These are phyloP conservation scores for Phyllosticta citrichinensis DNA, from an alignment of 2,329 filamentous ascomycete species.

Conservation along the genomic window DNA sequence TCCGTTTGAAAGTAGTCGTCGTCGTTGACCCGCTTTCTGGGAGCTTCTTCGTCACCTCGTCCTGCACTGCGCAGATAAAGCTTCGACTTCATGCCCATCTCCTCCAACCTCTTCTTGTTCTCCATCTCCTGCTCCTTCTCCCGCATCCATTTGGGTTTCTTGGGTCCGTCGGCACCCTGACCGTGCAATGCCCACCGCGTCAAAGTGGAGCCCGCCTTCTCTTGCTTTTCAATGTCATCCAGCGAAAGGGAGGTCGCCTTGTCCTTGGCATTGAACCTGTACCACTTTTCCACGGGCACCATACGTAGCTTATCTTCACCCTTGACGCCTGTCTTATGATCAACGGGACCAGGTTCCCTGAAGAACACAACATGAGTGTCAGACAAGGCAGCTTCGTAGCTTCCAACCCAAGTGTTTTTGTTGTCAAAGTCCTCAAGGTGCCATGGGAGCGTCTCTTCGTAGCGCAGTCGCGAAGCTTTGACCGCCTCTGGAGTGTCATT, in stretches of 20 bases:
- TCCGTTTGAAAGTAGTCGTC: slow-evolving; percentile 33
- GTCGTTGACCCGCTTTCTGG: slow-evolving; percentile 29
- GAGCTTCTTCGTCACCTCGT: slow-evolving; percentile 28
- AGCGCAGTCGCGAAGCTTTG: slow-evolving; percentile 56
- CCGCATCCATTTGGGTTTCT: slow-evolving; percentile 45
- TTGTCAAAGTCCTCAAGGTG: slow-evolving; percentile 94
- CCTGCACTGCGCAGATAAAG: slow-evolving; percentile 5
- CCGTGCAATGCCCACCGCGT: slow-evolving; percentile 50
- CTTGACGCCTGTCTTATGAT: background rate
- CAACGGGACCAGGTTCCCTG: slow-evolving; percentile 45
- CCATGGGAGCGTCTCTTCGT: slow-evolving; percentile 94
- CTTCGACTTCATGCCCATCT: slow-evolving; percentile 13
- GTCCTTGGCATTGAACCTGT: slow-evolving; percentile 67
- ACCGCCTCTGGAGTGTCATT: slow-evolving; percentile 65
- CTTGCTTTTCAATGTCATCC: slow-evolving; percentile 7
- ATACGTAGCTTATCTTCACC: slow-evolving; percentile 53
- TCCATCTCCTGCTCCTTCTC: slow-evolving; percentile 43
- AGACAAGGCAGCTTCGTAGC: slow-evolving; percentile 81
- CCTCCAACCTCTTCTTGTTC: slow-evolving; percentile 14
- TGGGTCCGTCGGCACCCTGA: slow-evolving; percentile 71
- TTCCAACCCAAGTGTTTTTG: slow-evolving; percentile 87
- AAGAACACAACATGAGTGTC: slow-evolving; percentile 71
- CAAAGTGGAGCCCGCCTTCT: slow-evolving; percentile 1
- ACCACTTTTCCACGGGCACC: slow-evolving; percentile 92
- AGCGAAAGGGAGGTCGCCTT: slow-evolving; percentile 53